These are phyloP conservation scores for Eurotiales sp. DNA, from an alignment of 2,329 filamentous ascomycete genomes.

Conservation along the genomic window DNA sequence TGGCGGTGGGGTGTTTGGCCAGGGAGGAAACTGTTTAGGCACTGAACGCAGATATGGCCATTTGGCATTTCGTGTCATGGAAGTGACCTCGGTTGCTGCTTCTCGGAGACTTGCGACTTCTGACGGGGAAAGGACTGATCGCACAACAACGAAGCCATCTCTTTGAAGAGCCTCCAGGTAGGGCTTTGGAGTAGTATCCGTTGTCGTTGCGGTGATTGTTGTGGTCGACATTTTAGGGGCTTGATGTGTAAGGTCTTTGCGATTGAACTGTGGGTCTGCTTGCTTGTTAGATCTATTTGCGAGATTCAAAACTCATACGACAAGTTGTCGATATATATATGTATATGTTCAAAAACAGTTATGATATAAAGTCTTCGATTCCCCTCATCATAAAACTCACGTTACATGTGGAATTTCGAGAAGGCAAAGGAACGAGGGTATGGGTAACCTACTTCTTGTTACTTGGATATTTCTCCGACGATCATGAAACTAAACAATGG, in stretches of 20 bases:
- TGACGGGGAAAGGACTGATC: slow-evolving; percentile 55
- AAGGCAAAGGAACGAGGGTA: not conserved
- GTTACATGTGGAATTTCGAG: not conserved
- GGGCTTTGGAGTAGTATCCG: slow-evolving; percentile 9
- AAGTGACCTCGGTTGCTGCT: slow-evolving; percentile 56
- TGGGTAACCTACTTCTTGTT: not conserved
- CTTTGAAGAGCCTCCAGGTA: slow-evolving; percentile 57
- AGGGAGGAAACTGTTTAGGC: slow-evolving; percentile 87
- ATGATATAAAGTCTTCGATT: too few relatives aligned
- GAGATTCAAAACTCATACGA: not conserved
- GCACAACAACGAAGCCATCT: slow-evolving; percentile 74
- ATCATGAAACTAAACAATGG: too few relatives aligned
- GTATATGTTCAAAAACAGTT: not conserved
- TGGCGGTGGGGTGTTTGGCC: slow-evolving; percentile 55
- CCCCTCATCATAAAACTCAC: too few relatives aligned
- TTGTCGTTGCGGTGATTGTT: not conserved
- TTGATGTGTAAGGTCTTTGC: not conserved
- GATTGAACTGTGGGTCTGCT: too few relatives aligned
- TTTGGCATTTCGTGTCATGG: slow-evolving; percentile 61
- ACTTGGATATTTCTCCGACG: not conserved
- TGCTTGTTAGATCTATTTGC: not conserved
- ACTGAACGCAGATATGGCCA: slow-evolving; percentile 83
- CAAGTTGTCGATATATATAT: not conserved
- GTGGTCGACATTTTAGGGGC: slow-evolving; percentile 3
- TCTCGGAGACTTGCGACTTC: slow-evolving; percentile 58